Base-by-base conservation (phyloP, 805 yeast species). In the Candida nitratophila region DNA sequence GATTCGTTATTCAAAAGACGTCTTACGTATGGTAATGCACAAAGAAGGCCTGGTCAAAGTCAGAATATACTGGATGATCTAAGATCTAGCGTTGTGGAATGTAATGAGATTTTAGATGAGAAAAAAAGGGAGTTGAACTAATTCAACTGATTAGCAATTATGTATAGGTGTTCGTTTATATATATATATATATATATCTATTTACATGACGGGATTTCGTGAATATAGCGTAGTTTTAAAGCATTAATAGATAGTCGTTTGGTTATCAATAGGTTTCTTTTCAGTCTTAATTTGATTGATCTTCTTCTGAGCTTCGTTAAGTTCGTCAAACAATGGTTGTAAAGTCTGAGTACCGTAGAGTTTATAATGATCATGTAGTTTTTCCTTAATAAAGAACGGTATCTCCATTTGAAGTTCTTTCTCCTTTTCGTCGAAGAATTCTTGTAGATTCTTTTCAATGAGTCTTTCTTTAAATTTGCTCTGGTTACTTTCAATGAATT, bases 401-500 rank as follows among this genome's bases (percentile, higher is more conserved):
- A 63, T 44, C 38, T 61, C 60, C 53, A 64, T 43, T 1, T 50
- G 51, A 17, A 61, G 43, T 30, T 57, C 50, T 21, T 44, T 41
- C 44, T 63, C 64, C 38, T 60, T 63, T n/a, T 48, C 41, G 26
- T 51, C 46, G 27, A 64, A 55, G 39, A 61, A 63, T 27, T 59
- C 53, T 8, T 50, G 43, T 12, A 64, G 46, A 22, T 53, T 55
- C 10, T 46, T 40, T n/a, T 55, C 59, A 2, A 63, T 39, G 36
- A 61, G 35, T 27, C 48, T 47, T 30, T 50, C 39, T 14, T 59
- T 43, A 9, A 53, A 48, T 33, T 51, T 49, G 16, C 66, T 59
- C 32, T 58, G 67, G 10, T 77, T 76, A 52, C 83, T 65, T 32
- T 61, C 65, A 27, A 58, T 61, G 80, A 86, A 83, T 49, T 91